Evolutionary conservation across 305 asterid species (phyloP), one percentile per base, ranked within the genome.

Genomic region (Withania somnifera): DNA sequence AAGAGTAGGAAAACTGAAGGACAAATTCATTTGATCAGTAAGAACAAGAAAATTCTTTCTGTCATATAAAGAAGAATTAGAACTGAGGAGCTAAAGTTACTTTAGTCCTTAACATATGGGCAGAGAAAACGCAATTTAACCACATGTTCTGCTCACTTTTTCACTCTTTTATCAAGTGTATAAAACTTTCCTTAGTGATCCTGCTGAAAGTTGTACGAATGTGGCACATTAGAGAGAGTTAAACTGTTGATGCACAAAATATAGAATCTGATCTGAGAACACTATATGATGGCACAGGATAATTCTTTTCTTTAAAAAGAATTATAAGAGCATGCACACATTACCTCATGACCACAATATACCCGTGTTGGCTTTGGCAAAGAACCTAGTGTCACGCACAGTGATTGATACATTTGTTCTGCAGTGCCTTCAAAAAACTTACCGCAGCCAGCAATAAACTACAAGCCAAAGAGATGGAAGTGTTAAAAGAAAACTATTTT

Each of bases 341-440:
- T 87, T 89, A 95, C 99, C 98, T 95, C 99, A 67, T 95, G 98
- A 81, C 97, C 99, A 86, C 99, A 94, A 84, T 86, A 95, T 19
- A 95, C 97, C 85, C 83, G 90, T 82, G 99, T 95, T 77, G 93
- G 97, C 88, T 94, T 94, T 3, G 99, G 98, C 87, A 95, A 89
- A 45, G 99, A 92, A 84, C 89, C 92, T 50, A 95, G 89, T 66
- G 94, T 95, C 87, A 88, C 91, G 83, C 98, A 93, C 19, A 94
- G 88, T 15, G 99, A 94, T 58, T 91, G 93, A 89, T 95, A 90
- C 99, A 95, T 95, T 82, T 94, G 97, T 80, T 91, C 97, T 73
- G 99, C 97, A 82, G 96, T 95, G 90, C 99, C 98, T 86, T 95
- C 98, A 30, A 91, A 92, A 84, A 95, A 92, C 92, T 88, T 95